phyloP scores from a whole-genome alignment of 2,329 filamentous ascomycete species.

The Colletotrichum kahawae region DNA sequence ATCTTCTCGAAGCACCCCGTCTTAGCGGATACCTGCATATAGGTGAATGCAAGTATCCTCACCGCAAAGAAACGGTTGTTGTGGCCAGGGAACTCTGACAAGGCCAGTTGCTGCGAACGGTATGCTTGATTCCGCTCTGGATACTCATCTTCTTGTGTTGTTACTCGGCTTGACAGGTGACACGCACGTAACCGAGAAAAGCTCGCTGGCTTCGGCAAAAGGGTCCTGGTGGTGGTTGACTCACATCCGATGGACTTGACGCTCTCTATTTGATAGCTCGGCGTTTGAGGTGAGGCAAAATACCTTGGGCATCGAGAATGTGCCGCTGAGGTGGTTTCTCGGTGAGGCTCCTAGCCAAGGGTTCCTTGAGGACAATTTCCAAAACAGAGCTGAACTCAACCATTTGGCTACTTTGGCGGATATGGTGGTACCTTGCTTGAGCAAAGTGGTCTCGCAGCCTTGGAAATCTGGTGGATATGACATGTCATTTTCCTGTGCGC shows the following conservation, averaged over 20 bases:
- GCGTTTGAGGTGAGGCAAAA: neutral
- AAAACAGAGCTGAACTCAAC: neutral
- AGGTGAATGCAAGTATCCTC: neutral
- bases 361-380: neutral
- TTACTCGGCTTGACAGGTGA: neutral
- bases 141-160: neutral
- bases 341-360: neutral
- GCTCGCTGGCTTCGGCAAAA: neutral
- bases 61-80: neutral
- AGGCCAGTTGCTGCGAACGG: neutral
- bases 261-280: neutral
- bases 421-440: neutral
- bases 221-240: neutral
- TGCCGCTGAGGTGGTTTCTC: neutral
- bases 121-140: neutral
- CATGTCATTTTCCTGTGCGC: neutral
- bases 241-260: neutral
- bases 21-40: neutral
- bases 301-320: neutral
- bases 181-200: neutral
- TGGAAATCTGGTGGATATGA: slow-evolving; percentile 5
- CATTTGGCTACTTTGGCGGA: neutral
- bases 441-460: neutral
- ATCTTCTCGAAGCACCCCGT: neutral
- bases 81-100: neutral